A percentile compares a stretch with the other conserved stretches of the same genome.
These are phyloP conservation scores for Penicillium oxalicum DNA, from an alignment of 2,329 filamentous ascomycete genomes.

Conservation along the genomic window DNA sequence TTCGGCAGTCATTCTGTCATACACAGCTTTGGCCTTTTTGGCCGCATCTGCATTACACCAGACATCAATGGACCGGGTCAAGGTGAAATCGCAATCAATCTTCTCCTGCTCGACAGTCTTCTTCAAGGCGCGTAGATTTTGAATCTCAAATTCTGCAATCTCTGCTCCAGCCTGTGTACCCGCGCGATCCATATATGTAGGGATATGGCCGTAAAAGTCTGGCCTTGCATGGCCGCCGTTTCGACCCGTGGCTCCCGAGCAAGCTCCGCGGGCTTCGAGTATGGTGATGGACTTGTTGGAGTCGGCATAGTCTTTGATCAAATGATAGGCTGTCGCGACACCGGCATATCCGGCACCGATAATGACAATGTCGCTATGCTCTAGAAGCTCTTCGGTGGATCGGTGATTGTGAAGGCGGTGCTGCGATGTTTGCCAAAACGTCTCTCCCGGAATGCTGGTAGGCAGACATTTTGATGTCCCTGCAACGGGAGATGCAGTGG, in stretches of 20 bases:
- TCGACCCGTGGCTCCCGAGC: constrained; percentile 42
- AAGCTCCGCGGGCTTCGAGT: constrained; percentile 38
- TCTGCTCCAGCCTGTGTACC: constrained; percentile 36
- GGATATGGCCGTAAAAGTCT: constrained; percentile 39
- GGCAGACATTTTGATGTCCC: constrained; percentile 8
- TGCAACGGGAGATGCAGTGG: neutral
- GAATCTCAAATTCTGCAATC: constrained; percentile 39
- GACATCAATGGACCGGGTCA: constrained; percentile 41
- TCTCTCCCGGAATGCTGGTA: constrained; percentile 5
- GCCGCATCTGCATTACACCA: constrained; percentile 33
- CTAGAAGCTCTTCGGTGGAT: constrained; percentile 36
- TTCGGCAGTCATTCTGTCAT: constrained; percentile 26
- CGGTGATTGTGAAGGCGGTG: constrained; percentile 38
- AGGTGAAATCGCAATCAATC: constrained; percentile 42
- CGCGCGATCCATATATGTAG: constrained; percentile 31
- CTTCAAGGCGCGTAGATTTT: constrained; percentile 40
- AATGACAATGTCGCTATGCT: constrained; percentile 41
- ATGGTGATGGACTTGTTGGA: constrained; percentile 30
- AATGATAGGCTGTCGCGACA: constrained; percentile 41
- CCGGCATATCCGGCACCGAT: constrained; percentile 47
- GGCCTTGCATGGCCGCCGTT: constrained; percentile 45
- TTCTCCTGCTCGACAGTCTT: constrained; percentile 37
- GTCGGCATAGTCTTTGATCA: constrained; percentile 23
- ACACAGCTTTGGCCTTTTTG: constrained; percentile 22
- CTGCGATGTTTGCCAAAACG: constrained; percentile 40